Evolutionary conservation across 164 flowering plant species (phyloP).

Genomic region (Aristolochia californica): DNA sequence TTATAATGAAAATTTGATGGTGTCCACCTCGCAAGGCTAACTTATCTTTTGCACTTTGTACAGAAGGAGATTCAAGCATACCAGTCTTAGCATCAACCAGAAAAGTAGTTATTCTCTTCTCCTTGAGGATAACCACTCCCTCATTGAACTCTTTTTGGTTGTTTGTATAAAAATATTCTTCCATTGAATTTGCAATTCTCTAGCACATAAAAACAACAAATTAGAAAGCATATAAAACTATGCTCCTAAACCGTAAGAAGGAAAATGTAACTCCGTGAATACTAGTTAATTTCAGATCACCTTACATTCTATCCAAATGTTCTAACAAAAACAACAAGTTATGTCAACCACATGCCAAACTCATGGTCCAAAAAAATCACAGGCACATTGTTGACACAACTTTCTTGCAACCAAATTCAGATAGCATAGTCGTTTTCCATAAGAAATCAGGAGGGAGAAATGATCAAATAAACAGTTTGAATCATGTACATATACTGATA

Average conservation of each 20-base stretch:
- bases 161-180: constrained; percentile 22
- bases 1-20: constrained; percentile 26
- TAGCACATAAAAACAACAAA: constrained; percentile 15
- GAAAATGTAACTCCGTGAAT: constrained; percentile 38
- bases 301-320: too few relatives aligned
- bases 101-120: constrained; percentile 42
- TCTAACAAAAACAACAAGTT: too few relatives aligned
- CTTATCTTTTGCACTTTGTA: constrained; percentile 10
- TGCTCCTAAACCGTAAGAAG: neutral
- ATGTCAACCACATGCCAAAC: too few relatives aligned
- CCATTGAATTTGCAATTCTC: constrained; percentile 29
- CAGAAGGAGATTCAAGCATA: constrained; percentile 18
- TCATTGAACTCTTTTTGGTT: constrained; percentile 37
- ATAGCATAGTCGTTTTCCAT: too few relatives aligned
- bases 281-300: constrained; percentile 6
- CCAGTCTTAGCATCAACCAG: constrained; percentile 51
- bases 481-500: too few relatives aligned
- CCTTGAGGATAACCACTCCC: constrained; percentile 38
- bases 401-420: too few relatives aligned
- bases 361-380: too few relatives aligned
- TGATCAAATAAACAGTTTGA: too few relatives aligned
- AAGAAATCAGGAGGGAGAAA: too few relatives aligned
- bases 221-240: neutral
- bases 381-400: too few relatives aligned
- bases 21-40: constrained; percentile 5